Base-by-base conservation (phyloP, 225 moss, liverwort and hornwort species). In the Pseudisothecium myosuroides region DNA sequence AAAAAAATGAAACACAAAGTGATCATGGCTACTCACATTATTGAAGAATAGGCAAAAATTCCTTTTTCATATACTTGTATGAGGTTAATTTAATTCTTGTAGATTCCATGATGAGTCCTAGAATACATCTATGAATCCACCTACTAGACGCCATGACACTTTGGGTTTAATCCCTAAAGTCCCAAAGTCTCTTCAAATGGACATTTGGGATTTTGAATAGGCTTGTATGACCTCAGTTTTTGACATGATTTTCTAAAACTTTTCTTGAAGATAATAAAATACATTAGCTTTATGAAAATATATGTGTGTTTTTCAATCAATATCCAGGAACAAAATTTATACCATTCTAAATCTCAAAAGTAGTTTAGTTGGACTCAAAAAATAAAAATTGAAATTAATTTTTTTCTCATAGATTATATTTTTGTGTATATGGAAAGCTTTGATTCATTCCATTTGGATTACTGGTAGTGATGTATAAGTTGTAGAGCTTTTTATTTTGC, bases 401-500 rank as follows among this genome's bases (percentile, higher is more conserved):
- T 62, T 39, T 71, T 71, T 14, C n/a, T 69, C 1, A 2, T 31
- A 14, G 1, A 29, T 29, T 17, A 49, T 20, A 75, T 19, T 76
- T 74, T 31, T 76, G 1, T 13, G 2, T 21, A 21, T 0, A 13
- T 21, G 7, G 4, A 20, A 50, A 32, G 20, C 5, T 50, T 50
- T 49, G 5, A 50, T 34, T 34, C 2, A 13, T 19, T 76, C 5
- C 4, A 34, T 32, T 21, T 76, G 34, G 34, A 21, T 50, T 32
- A 7, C 16, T 0, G 0, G 0, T 50, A 34, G 32, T 32, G 11
- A 50, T 50, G 21, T 21, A 2, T 20, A 11, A 12, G 75, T 75
- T 20, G 32, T 20, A 0, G 1, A 34, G 1, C 36, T 75, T 32
- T 47, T 31, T 74, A 0, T 47, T 32, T 49, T 75, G 31, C 0